phyloP scores from a whole-genome alignment of 495 filamentous ascomycete species.

The Bathelium albidoporum region DNA sequence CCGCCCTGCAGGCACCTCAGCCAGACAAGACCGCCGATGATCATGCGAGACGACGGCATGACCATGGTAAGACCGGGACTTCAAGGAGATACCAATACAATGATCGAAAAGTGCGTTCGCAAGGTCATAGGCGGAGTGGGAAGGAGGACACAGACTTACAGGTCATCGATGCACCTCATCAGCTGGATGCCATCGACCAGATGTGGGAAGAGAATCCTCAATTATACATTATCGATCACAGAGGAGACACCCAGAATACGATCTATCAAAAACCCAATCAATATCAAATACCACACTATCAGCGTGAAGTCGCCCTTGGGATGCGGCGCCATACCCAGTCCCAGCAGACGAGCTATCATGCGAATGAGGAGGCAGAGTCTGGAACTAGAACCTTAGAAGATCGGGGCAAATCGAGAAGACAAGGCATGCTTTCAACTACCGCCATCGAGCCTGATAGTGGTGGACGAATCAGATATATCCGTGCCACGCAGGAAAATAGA shows the following conservation, averaged over 20 bases:
- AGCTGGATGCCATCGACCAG: neutral
- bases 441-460: neutral
- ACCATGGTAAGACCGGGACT: neutral
- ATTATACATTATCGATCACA: conserved; percentile 20
- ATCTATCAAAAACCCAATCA: conserved; percentile 49
- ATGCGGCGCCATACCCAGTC: too few species aligned
- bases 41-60: neutral
- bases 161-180: neutral
- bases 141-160: neutral
- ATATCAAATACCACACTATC: conserved; percentile 49
- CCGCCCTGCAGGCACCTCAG: neutral
- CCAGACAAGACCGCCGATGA: neutral
- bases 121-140: neutral
- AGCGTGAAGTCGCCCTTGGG: conserved; percentile 44
- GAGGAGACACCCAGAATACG: conserved; percentile 51
- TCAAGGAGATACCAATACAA: neutral
- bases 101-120: neutral
- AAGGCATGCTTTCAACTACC: neutral
- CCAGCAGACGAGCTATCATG: too few species aligned
- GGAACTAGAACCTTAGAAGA: neutral
- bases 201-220: neutral
- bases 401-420: neutral
- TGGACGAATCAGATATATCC: neutral
- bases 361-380: neutral
- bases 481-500: neutral